Conservation (phyloP, 2,329 filamentous ascomycete species). For the Aspergillus unguis region DNA sequence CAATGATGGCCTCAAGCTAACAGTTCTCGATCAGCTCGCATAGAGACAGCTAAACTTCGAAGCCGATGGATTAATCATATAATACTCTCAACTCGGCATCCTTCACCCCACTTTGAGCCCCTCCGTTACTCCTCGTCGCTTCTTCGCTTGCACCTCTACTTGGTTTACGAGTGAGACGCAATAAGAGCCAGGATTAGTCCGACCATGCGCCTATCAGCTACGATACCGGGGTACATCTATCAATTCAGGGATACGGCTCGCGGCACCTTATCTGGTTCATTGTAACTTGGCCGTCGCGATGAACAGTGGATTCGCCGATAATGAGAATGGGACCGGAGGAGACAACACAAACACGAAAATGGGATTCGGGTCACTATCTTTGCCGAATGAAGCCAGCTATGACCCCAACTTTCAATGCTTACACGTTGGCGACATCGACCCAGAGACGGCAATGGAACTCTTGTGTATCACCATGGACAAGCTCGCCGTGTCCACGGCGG, state of each 20-base stretch:
- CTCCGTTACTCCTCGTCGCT: background rate
- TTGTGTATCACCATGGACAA: constrained; percentile 67
- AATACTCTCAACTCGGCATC: background rate
- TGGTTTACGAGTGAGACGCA: background rate
- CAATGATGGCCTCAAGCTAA: background rate
- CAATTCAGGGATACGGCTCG: constrained; percentile 24
- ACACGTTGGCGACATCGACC: constrained; percentile 63
- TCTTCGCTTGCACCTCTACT: background rate
- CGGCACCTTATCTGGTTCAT: constrained; percentile 12
- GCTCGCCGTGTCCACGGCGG: constrained; percentile 45
- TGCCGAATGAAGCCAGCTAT: background rate
- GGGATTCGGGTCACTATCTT: background rate
- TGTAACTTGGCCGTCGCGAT: constrained; percentile 21
- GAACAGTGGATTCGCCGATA: constrained; percentile 12
- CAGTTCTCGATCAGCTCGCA: background rate
- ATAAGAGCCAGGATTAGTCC: constrained; percentile 18
- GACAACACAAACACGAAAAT: background rate
- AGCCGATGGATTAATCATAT: constrained; percentile 3
- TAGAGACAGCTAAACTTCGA: background rate
- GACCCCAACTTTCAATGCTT: constrained; percentile 1
- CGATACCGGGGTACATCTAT: constrained; percentile 25
- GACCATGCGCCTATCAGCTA: constrained; percentile 34
- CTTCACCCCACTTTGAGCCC: background rate
- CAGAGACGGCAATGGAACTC: constrained; percentile 72
- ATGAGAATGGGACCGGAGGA: constrained; percentile 1